Percentiles rank a stretch among this genome's conserved stretches.
Evolutionary conservation across 495 filamentous ascomycete species (phyloP).

Genomic region (Hyaloscypha variabilis): DNA sequence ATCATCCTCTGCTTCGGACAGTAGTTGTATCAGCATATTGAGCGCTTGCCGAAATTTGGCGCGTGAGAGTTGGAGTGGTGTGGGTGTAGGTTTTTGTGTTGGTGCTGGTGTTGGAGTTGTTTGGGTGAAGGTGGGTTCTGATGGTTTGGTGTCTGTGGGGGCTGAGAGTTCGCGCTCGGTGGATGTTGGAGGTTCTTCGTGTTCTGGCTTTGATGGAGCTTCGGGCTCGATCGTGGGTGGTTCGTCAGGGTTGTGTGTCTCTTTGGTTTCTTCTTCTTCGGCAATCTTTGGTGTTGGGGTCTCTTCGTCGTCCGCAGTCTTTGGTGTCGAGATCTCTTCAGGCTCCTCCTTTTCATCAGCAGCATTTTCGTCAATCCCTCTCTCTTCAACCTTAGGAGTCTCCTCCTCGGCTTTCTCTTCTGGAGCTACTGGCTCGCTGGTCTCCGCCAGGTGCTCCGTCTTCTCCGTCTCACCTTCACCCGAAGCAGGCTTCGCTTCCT

Average conservation of each 20-base stretch:
- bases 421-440: background rate
- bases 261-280: background rate
- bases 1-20: background rate
- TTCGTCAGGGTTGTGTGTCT: background rate
- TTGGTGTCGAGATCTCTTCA: background rate
- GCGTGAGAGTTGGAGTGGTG: background rate
- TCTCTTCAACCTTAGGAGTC: background rate
- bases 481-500: background rate
- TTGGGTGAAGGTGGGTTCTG: background rate
- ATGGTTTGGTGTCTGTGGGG: background rate
- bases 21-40: background rate
- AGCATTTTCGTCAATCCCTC: background rate
- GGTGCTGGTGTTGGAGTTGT: background rate
- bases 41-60: conserved; percentile 1
- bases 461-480: background rate
- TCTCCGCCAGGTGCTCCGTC: background rate
- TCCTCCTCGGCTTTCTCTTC: background rate
- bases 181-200: background rate
- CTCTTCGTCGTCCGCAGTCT: background rate
- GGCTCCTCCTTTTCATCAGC: too few relatives aligned
- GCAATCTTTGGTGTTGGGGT: background rate
- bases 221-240: background rate
- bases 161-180: background rate
- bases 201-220: background rate
- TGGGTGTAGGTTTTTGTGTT: background rate